phyloP scores from a whole-genome alignment of 208 protist species.

The Trypanosoma theileri region DNA sequence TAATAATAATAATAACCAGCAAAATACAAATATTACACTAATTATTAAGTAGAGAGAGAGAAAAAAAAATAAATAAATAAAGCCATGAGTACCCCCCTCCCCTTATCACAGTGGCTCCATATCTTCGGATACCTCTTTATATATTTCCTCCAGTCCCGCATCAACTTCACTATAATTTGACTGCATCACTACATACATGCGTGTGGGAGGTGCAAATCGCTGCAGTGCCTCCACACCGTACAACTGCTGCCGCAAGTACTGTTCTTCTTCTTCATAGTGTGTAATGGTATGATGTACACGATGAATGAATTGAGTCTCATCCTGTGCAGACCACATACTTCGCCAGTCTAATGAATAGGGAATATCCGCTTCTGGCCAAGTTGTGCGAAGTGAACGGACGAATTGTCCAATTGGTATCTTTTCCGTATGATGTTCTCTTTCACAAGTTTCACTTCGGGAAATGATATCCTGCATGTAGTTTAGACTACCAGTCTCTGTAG shows the following conservation, averaged over 20 bases:
- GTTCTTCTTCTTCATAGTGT: constrained; percentile 7
- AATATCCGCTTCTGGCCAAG: constrained; percentile 8
- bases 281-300: neutral
- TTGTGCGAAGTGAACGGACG: neutral
- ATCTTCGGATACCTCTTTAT: constrained; percentile 1
- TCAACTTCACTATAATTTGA: constrained; percentile 1
- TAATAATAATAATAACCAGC: too few relatives aligned
- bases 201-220: neutral
- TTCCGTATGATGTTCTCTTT: neutral
- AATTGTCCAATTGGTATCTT: neutral
- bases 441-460: too few relatives aligned
- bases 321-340: neutral
- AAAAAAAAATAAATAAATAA: constrained; percentile 3
- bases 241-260: neutral
- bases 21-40: too few relatives aligned
- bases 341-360: constrained; percentile 17
- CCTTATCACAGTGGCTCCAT: constrained; percentile 5
- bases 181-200: constrained; percentile 7
- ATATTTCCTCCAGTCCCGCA: constrained; percentile 9
- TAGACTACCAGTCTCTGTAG: too few relatives aligned
- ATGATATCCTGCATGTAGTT: too few relatives aligned
- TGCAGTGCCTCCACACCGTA: constrained; percentile 10
- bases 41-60: constrained; percentile 10
- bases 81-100: neutral
- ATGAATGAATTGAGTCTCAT: constrained; percentile 19